Evolutionary conservation across 768 basidiomycete species (phyloP).

Genomic region (Cystobasidium onofrii): DNA sequence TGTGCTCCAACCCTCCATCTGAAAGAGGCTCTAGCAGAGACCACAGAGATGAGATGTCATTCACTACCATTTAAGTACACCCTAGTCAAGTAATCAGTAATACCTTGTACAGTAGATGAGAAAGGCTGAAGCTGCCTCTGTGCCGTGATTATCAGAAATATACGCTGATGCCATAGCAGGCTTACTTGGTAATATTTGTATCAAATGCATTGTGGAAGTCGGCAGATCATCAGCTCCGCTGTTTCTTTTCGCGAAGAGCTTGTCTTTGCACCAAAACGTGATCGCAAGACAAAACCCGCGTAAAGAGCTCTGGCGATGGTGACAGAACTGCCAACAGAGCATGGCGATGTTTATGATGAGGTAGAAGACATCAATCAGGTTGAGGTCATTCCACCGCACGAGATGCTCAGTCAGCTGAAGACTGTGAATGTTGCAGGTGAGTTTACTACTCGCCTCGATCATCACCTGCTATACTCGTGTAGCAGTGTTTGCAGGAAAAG

Average conservation of each 20-base stretch:
- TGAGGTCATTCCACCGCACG: neutral
- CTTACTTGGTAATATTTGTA: no score
- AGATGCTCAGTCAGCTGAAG: neutral
- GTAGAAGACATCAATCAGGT: neutral
- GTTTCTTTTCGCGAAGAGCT: neutral
- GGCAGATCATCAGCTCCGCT: no score
- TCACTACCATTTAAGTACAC: neutral
- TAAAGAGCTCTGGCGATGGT: neutral
- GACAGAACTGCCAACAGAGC: neutral
- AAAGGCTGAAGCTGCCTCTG: no score
- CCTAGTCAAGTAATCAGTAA: neutral
- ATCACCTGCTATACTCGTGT: neutral
- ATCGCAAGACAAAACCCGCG: neutral
- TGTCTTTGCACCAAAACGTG: neutral
- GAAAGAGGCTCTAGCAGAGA: constrained; percentile 11
- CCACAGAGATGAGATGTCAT: neutral
- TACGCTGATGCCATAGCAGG: no score
- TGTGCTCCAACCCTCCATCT: constrained; percentile 39
- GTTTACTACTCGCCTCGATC: neutral
- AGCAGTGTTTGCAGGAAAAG: neutral
- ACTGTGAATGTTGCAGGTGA: neutral
- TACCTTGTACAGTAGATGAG: neutral
- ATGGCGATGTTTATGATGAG: neutral
- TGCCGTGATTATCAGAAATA: no score
- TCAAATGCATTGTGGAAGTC: no score